phyloP scores from a whole-genome alignment of 176 grass and related monocot genomes.

The Raddia distichophylla region DNA sequence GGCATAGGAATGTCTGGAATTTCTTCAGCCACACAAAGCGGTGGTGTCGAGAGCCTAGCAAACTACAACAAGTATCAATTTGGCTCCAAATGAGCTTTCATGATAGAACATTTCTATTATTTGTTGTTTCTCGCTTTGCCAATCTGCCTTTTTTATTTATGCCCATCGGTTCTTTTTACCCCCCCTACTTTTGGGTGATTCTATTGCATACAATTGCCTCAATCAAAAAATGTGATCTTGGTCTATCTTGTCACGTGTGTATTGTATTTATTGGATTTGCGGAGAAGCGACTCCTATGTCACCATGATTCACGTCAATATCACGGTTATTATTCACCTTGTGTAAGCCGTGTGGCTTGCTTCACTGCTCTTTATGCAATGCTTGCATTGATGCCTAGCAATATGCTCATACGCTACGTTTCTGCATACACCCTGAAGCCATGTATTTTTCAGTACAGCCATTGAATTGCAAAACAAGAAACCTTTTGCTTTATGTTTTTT shows the following conservation, averaged over 20 bases:
- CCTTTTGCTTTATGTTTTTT: background rate
- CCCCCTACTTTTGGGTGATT: background rate
- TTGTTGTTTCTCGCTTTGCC: background rate
- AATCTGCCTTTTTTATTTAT: background rate
- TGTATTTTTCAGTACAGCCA: background rate
- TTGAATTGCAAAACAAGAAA: background rate
- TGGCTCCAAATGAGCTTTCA: constrained; percentile 68
- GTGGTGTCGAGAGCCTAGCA: constrained; percentile 62
- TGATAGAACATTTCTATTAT: background rate
- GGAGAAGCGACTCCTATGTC: background rate
- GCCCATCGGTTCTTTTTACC: background rate
- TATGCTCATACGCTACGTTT: background rate
- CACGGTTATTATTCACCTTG: constrained; percentile 23
- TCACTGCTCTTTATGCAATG: background rate
- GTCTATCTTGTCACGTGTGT: constrained; percentile 4
- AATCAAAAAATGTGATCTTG: constrained; percentile 19
- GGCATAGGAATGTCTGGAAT: constrained; percentile 58
- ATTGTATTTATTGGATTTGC: constrained; percentile 36
- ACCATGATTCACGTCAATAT: constrained; percentile 16
- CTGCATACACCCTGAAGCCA: background rate
- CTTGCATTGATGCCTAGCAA: background rate
- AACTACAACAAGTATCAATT: constrained; percentile 77
- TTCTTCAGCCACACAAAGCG: constrained; percentile 40
- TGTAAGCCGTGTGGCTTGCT: constrained; percentile 29
- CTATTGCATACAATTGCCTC: background rate